Evolutionary conservation across 352 stramenopile species (phyloP).

Genomic region (Phytophthora multivora): DNA sequence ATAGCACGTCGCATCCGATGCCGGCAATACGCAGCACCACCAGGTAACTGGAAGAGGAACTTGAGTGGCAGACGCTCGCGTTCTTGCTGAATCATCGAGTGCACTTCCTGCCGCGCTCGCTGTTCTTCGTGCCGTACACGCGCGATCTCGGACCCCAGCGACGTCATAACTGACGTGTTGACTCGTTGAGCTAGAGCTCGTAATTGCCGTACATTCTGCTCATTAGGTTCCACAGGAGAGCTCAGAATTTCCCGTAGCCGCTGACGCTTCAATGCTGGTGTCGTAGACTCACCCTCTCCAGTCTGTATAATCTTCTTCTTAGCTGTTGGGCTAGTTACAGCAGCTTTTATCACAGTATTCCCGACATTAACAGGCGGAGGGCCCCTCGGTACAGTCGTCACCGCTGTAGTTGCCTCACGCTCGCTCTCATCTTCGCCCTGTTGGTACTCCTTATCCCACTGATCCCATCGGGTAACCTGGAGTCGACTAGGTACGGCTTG

Average conservation of each 20-base stretch:
- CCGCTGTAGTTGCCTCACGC: constrained; percentile 14
- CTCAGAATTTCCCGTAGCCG: constrained; percentile 67
- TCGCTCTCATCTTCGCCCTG: constrained; percentile 28
- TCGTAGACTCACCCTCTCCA: constrained; percentile 22
- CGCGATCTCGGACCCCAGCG: constrained; percentile 48
- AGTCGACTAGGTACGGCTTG: constrained; percentile 30
- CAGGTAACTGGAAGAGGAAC: constrained; percentile 83
- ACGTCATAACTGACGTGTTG: constrained; percentile 55
- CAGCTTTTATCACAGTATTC: not conserved
- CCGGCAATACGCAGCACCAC: constrained; percentile 74
- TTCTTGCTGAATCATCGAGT: constrained; percentile 59
- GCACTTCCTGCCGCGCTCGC: constrained; percentile 43
- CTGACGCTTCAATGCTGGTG: constrained; percentile 59
- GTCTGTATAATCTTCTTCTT: constrained; percentile 1
- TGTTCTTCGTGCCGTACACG: constrained; percentile 46
- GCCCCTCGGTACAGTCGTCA: constrained; percentile 3
- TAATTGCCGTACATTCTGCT: constrained; percentile 46
- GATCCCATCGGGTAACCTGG: constrained; percentile 41
- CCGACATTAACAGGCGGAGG: not conserved
- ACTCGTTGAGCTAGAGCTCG: constrained; percentile 46
- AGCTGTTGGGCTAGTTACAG: constrained; percentile 1
- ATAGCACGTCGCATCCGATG: constrained; percentile 75
- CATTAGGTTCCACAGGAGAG: constrained; percentile 61
- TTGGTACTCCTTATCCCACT: constrained; percentile 37
- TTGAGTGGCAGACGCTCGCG: constrained; percentile 71